Conservation (phyloP, 345 rosid genomes). For the Punica granatum region DNA sequence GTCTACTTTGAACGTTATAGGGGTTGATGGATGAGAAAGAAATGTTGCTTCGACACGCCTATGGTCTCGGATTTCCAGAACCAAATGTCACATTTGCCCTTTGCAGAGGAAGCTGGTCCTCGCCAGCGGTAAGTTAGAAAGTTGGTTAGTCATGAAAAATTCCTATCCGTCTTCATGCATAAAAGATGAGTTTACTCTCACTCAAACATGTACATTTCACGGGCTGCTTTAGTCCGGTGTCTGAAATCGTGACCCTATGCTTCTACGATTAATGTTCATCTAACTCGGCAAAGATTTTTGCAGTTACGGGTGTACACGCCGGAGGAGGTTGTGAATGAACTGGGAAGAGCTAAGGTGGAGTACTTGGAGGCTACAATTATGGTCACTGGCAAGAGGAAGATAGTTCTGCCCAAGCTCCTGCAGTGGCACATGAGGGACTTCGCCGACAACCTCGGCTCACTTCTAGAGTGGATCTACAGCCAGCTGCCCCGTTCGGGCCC, state of each 20-base stretch:
- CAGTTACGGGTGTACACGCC: slow-evolving; percentile 79
- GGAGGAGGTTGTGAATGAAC: slow-evolving; percentile 57
- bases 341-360: slow-evolving; percentile 70
- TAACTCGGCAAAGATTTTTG: slow-evolving; percentile 6
- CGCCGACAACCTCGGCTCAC: slow-evolving; percentile 72
- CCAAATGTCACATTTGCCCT: slow-evolving; percentile 86
- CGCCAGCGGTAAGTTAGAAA: slow-evolving; percentile 67
- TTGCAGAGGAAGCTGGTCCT: slow-evolving; percentile 89
- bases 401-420: slow-evolving; percentile 70
- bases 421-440: slow-evolving; percentile 91
- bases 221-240: too few relatives aligned
- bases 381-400: slow-evolving; percentile 71
- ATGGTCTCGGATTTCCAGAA: slow-evolving; percentile 85
- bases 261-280: not conserved
- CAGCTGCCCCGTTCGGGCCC: slow-evolving; percentile 61
- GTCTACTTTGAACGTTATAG: slow-evolving; percentile 16
- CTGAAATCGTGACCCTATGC: too few relatives aligned
- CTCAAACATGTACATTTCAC: too few relatives aligned
- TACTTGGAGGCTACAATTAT: slow-evolving; percentile 76
- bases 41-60: slow-evolving; percentile 59
- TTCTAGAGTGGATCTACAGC: slow-evolving; percentile 86
- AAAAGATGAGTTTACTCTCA: not conserved
- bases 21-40: slow-evolving; percentile 69
- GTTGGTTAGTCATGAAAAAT: not conserved
- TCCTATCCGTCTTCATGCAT: not conserved